Evolutionary conservation across 495 filamentous ascomycete species (phyloP).

Genomic region (Mytilinidion resinicola): DNA sequence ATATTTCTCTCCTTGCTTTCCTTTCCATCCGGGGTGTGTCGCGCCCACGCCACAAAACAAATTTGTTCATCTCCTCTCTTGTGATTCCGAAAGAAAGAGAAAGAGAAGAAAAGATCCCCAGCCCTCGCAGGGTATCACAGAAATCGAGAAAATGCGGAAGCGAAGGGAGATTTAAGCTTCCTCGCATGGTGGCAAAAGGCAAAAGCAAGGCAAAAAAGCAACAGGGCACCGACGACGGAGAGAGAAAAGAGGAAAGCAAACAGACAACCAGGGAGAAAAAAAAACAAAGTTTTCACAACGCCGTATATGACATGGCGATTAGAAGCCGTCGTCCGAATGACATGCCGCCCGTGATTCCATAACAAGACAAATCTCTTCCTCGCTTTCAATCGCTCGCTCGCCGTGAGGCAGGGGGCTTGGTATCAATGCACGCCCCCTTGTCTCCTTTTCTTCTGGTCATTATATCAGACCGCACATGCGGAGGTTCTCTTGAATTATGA

Average conservation of each 20-base stretch:
- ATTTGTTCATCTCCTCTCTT: background rate
- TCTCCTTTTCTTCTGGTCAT: constrained; percentile 4
- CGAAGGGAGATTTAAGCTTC: background rate
- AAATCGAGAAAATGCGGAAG: constrained; percentile 14
- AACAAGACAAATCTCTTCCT: constrained; percentile 2
- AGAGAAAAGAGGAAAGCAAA: no score
- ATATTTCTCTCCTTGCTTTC: no score
- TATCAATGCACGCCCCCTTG: no score
- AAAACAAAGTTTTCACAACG: constrained; percentile 27
- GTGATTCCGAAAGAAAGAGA: no score
- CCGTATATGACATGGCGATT: constrained; percentile 19
- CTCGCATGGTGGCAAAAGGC: constrained; percentile 5
- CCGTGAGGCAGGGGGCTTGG: no score
- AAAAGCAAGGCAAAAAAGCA: constrained; percentile 1
- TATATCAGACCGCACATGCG: constrained; percentile 97
- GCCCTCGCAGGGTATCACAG: constrained; percentile 28
- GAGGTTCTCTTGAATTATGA: constrained; percentile 99
- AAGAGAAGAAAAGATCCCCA: constrained; percentile 14
- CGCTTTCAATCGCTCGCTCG: background rate
- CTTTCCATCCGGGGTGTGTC: no score
- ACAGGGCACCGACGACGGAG: background rate
- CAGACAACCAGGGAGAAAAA: background rate
- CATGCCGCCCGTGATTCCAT: constrained; percentile 24
- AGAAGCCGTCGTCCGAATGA: constrained; percentile 13
- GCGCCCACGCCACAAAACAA: constrained; percentile 6